phyloP scores from a whole-genome alignment of 306 rosid genomes.

The Cucurbita ficifolia region DNA sequence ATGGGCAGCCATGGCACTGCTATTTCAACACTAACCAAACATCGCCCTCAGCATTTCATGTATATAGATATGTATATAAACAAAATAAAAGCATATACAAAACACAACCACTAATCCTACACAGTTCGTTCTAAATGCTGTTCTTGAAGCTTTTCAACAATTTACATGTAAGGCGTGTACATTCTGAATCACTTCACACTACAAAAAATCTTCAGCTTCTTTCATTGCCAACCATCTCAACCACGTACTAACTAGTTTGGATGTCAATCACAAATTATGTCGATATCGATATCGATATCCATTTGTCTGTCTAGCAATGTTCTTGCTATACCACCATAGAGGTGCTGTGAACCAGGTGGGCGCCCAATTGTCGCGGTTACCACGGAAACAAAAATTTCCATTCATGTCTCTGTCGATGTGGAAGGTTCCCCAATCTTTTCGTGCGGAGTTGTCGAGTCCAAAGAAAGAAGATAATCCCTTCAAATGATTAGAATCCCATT shows the following conservation, averaged over 20 bases:
- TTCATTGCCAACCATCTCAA: neutral
- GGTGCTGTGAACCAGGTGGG: conserved; percentile 50
- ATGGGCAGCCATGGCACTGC: neutral
- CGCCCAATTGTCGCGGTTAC: conserved; percentile 31
- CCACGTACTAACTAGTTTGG: neutral
- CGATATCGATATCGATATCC: neutral
- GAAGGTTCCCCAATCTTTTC: conserved; percentile 43
- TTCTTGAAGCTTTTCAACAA: neutral
- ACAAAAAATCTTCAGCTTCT: neutral
- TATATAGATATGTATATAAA: neutral
- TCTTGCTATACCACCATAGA: conserved; percentile 44
- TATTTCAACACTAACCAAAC: neutral
- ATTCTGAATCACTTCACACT: neutral
- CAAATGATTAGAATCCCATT: conserved; percentile 46
- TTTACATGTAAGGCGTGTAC: neutral
- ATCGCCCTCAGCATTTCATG: conserved; percentile 10
- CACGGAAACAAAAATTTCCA: conserved; percentile 24
- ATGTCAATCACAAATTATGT: neutral
- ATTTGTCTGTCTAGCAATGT: neutral
- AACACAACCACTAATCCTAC: neutral
- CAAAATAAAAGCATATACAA: neutral
- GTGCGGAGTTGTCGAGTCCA: conserved; percentile 15
- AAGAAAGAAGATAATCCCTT: conserved; percentile 19
- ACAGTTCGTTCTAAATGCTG: neutral
- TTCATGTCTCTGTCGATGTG: conserved; percentile 10